A percentile compares a stretch with the other conserved stretches of the same genome.
Evolutionary conservation across 2,329 filamentous ascomycete genomes (phyloP).

Genomic region (Pseudocercospora eumusae): DNA sequence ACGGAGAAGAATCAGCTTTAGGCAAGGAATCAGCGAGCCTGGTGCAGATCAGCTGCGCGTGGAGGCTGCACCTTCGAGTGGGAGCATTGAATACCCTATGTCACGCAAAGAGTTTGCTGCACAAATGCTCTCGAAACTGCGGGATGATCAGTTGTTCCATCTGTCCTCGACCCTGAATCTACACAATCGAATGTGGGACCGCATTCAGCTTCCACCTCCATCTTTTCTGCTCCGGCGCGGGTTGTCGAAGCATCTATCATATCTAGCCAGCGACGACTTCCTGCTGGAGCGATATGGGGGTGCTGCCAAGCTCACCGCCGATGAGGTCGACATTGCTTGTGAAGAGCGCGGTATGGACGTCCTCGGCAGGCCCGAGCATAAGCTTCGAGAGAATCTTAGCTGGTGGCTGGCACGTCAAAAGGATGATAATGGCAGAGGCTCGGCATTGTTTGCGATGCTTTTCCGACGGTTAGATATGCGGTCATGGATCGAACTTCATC

Average conservation of each 20-base stretch:
- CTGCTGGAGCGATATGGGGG: constrained; percentile 63
- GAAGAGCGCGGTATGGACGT: constrained; percentile 42
- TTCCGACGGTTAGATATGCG: constrained; percentile 39
- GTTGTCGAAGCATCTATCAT: constrained; percentile 59
- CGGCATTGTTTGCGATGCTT: constrained; percentile 38
- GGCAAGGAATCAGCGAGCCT: constrained; percentile 68
- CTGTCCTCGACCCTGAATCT: constrained; percentile 45
- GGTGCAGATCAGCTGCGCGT: constrained; percentile 56
- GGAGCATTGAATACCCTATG: constrained; percentile 48
- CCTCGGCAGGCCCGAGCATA: constrained; percentile 32
- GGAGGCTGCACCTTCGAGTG: constrained; percentile 48
- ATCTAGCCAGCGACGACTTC: constrained; percentile 73
- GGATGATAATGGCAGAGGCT: constrained; percentile 40
- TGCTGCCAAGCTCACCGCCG: constrained; percentile 51
- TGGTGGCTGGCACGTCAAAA: constrained; percentile 46
- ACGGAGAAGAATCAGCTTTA: constrained; percentile 55
- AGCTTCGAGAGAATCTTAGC: constrained; percentile 37
- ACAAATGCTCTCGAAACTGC: constrained; percentile 33
- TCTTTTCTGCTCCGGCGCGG: constrained; percentile 56
- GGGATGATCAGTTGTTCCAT: constrained; percentile 45
- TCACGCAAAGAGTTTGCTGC: constrained; percentile 21
- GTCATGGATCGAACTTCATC: constrained; percentile 25
- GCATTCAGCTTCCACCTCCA: constrained; percentile 51
- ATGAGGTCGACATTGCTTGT: constrained; percentile 42
- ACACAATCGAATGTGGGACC: constrained; percentile 46